Conservation (phyloP, 768 basidiomycete species). For the Suillus paluster region DNA sequence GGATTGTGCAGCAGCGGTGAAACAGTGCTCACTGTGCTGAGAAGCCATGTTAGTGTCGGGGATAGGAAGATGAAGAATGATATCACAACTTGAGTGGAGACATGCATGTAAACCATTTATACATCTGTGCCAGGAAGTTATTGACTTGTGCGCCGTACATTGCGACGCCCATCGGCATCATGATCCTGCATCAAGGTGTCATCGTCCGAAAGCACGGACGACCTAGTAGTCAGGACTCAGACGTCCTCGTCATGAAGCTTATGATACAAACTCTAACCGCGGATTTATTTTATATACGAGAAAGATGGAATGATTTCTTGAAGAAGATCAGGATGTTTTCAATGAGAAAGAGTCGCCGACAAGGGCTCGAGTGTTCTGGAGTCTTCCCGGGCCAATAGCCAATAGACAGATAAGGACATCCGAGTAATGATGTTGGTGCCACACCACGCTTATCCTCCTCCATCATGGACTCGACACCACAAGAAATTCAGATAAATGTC, state of each 20-base stretch:
- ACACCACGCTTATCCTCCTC: slow-evolving; percentile 16
- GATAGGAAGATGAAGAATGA: slow-evolving; percentile 13
- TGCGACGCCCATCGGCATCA: not conserved
- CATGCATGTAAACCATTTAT: not conserved
- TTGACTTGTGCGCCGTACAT: not conserved
- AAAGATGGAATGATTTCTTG: not conserved
- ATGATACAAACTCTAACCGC: too few species aligned
- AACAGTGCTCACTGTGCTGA: slow-evolving; percentile 32
- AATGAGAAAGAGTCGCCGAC: not conserved
- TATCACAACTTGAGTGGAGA: not conserved
- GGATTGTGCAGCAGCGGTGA: slow-evolving; percentile 48
- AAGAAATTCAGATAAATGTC: slow-evolving; percentile 68
- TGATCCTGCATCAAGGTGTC: too few species aligned
- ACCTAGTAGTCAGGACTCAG: not conserved
- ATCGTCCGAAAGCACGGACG: not conserved
- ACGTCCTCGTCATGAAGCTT: too few species aligned
- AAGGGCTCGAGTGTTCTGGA: not conserved
- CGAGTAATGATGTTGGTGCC: slow-evolving; percentile 6
- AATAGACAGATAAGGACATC: not conserved
- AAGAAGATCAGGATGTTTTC: slow-evolving; percentile 1
- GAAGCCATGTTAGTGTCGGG: slow-evolving; percentile 4
- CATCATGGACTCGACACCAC: slow-evolving; percentile 52
- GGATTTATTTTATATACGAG: not conserved
- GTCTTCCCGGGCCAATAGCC: slow-evolving; percentile 3
- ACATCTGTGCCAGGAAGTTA: not conserved